Evolutionary conservation across 2,329 filamentous ascomycete genomes (phyloP).

Genomic region (Cordyceps cicadae): DNA sequence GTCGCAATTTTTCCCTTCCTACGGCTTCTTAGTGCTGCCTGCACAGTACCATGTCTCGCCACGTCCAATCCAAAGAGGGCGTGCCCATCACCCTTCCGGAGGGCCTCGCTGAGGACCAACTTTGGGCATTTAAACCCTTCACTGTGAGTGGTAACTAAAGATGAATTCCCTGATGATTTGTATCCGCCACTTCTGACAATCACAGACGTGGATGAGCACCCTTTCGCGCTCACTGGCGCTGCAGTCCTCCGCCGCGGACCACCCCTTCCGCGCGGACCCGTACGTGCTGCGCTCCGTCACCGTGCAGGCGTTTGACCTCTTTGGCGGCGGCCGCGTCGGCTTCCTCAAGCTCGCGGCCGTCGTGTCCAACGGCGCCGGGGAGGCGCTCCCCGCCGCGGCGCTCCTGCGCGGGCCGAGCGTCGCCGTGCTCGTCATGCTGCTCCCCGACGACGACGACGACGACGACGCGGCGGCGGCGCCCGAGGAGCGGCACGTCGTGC

Average conservation of each 20-base stretch:
- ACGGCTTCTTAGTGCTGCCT: neutral
- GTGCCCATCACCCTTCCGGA: constrained; percentile 36
- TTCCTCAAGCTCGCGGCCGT: constrained; percentile 48
- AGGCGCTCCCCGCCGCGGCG: constrained; percentile 43
- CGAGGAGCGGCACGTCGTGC: constrained; percentile 46
- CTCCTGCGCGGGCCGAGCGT: constrained; percentile 55
- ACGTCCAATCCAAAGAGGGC: constrained; percentile 16
- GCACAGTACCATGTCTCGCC: constrained; percentile 1
- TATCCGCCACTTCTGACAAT: neutral
- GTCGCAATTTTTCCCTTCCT: neutral
- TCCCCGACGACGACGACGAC: constrained; percentile 41
- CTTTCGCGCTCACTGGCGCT: constrained; percentile 38
- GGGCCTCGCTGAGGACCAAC: constrained; percentile 35
- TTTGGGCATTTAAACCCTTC: constrained; percentile 42
- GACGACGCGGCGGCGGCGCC: too few relatives aligned
- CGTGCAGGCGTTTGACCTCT: constrained; percentile 47
- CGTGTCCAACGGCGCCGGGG: constrained; percentile 39
- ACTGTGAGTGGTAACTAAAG: constrained; percentile 28
- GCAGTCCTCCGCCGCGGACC: constrained; percentile 28
- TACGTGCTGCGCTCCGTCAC: constrained; percentile 43
- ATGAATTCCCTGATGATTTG: neutral
- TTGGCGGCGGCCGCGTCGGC: constrained; percentile 38
- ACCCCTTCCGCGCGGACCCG: constrained; percentile 46
- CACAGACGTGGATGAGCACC: constrained; percentile 41
- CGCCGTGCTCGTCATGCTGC: constrained; percentile 49